Evolutionary conservation across 2,329 filamentous ascomycete genomes (phyloP), one percentile per base, ranked within the genome.

Genomic region (Apiospora kogelbergensis): DNA sequence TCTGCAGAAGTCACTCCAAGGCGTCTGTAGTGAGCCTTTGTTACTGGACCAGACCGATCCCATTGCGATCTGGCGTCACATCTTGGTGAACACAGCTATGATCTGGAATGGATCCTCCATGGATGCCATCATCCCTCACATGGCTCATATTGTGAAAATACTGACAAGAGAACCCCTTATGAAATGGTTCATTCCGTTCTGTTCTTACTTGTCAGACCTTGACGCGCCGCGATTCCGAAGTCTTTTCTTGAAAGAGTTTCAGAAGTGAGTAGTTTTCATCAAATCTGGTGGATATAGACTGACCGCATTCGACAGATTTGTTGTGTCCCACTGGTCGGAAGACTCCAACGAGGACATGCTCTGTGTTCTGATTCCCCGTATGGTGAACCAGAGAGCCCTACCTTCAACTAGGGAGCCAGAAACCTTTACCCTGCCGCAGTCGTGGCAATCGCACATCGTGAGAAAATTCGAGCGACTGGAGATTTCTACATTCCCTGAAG

Each of bases 181-280:
- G 75, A 81, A 81, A 66, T 91, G 90, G 83, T 98, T 97, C 78
- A 86, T 98, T 57, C 87, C 90, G 0, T 97, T 98, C 79, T 98
- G 94, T 80, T 91, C 91, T 17, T 90, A 93, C 67, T 90, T 96
- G 73, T 91, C 93, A 0, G 88, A 93, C 67, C 84, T 97, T 44
- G 90, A 94, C 63, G 78, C 86, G 1, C 88, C 91, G 67, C 88
- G 93, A 46, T 99, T 98, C 76, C 88, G 90, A 67, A 90, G 89
- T 72, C 83, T 98, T n/a, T 86, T 97, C 41, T 84, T 95, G 9
- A 91, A 89, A 45, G 90, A 93, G 69, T 94, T 98, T 73, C 93
- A 97, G 78, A 93, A 89, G 88, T 93, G 81, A 78, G 82, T 45
- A 37, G 33, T 40, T n/a, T 20, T 10, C 45, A n/a, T 40, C 45